A percentile compares a stretch with the other conserved stretches of the same genome.
Evolutionary conservation across 805 yeast genomes (phyloP).

Genomic region (Kodamaea leandrae): DNA sequence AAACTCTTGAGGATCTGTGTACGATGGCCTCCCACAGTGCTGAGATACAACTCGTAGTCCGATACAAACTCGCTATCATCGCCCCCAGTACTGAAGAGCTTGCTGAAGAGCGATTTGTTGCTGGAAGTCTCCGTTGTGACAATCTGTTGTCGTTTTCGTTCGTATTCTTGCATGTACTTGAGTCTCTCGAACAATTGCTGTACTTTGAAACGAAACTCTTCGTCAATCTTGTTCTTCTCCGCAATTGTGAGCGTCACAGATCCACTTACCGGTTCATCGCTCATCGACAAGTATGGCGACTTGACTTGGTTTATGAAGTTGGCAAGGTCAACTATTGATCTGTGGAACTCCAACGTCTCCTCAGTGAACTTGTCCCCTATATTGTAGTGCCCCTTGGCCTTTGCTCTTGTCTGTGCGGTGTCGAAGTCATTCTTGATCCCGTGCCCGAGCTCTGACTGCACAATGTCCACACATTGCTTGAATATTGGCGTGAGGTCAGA

Average conservation of each 20-base stretch:
- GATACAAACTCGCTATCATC: constrained; percentile 35
- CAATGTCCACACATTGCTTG: constrained; percentile 45
- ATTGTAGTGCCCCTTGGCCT: constrained; percentile 8
- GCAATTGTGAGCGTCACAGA: constrained; percentile 13
- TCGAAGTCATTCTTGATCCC: constrained; percentile 10
- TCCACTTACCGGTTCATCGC: constrained; percentile 15
- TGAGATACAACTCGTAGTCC: constrained; percentile 31
- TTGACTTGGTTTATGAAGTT: constrained; percentile 32
- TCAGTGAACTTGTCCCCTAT: constrained; percentile 40
- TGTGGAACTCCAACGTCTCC: constrained; percentile 39
- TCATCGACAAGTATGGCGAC: constrained; percentile 31
- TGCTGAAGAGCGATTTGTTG: constrained; percentile 9
- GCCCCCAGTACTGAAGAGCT: constrained; percentile 16
- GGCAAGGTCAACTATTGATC: constrained; percentile 29
- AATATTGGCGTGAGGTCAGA: constrained; percentile 50
- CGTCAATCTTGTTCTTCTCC: constrained; percentile 56
- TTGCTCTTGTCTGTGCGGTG: constrained; percentile 8
- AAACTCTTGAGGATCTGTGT: constrained; percentile 49
- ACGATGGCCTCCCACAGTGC: constrained; percentile 44
- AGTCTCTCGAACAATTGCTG: constrained; percentile 52
- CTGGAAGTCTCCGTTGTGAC: constrained; percentile 2
- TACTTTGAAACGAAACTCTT: constrained; percentile 50
- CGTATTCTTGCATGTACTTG: constrained; percentile 50
- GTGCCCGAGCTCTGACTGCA: constrained; percentile 30
- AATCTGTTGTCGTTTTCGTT: constrained; percentile 38